Evolutionary conservation across 148 eudicot species (phyloP), one percentile per base, ranked within the genome.

Genomic region (Rhododendron henanense): DNA sequence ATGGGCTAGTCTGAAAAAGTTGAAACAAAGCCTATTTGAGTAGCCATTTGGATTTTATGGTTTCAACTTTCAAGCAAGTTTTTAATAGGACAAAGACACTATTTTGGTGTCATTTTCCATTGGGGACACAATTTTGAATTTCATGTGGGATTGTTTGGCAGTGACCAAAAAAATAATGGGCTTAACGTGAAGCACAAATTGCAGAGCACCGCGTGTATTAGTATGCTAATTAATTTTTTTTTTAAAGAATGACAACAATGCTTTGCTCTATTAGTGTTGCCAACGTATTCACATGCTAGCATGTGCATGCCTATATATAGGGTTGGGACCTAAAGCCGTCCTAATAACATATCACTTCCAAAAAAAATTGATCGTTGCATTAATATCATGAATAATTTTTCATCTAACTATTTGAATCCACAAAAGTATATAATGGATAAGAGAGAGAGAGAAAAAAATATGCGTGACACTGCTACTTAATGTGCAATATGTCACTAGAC

Each of bases 221-320:
- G 2, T 63, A 82, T 44, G 84, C 71, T 75, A 21, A 23, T 76
- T 35, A 37, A 16, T 35, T 6, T 41, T 18, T 4, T 55, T 39
- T 35, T 41, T 0, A 18, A 16, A 31, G 39, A 73, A 73, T 73
- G 77, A 73, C 39, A 33, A 73, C 77, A 73, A 73, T 73, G 15
- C 5, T 73, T 33, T 31, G 18, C 37, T 33, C 39, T 19, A 80
- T 33, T 59, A 47, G 81, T 85, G 79, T 59, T 59, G 65, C 73
- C 87, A 85, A 85, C n/a, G n/a, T 28, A 73, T 73, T 59, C 88
- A 87, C 88, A 78, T 87, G 88, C 83, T 55, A 35, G 44, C 88
- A 81, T 86, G 84, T 86, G 84, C n/a, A 35, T 37, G n/a, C 41
- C 45, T 48, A 81, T 21, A 67, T 63, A 23, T 44, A 39, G 23